These are phyloP conservation scores for Hypoxylon crocopeplum DNA, from an alignment of 495 filamentous ascomycete genomes.

Conservation along the genomic window DNA sequence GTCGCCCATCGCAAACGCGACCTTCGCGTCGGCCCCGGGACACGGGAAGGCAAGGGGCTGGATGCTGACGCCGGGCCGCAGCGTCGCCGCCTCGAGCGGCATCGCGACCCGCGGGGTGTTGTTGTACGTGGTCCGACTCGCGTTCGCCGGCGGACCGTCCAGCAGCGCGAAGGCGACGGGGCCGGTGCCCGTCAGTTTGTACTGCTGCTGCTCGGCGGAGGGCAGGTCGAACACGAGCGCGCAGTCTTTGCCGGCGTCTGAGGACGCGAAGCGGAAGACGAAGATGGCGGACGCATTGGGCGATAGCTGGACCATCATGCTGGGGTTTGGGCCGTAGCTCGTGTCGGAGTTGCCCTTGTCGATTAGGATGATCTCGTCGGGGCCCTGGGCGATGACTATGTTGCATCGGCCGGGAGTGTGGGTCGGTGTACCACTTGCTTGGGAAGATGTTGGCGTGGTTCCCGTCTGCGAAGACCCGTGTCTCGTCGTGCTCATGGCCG, in stretches of 20 bases:
- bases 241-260: conserved; percentile 65
- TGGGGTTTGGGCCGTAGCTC: conserved; percentile 44
- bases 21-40: conserved; percentile 19
- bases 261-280: conserved; percentile 70
- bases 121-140: conserved; percentile 56
- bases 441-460: neutral
- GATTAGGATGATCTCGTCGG: conserved; percentile 62
- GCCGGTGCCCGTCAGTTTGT: conserved; percentile 63
- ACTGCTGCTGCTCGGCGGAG: conserved; percentile 59
- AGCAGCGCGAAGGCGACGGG: conserved; percentile 61
- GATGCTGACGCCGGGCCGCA: conserved; percentile 17
- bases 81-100: conserved; percentile 8
- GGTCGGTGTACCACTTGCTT: neutral
- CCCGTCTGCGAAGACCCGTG: neutral
- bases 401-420: conserved; percentile 6
- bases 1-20: conserved; percentile 17
- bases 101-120: conserved; percentile 54
- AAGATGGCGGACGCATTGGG: conserved; percentile 66
- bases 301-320: conserved; percentile 64
- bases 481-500: neutral
- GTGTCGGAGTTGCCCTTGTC: conserved; percentile 58
- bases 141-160: conserved; percentile 24
- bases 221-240: conserved; percentile 68
- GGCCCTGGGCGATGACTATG: conserved; percentile 17
- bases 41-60: conserved; percentile 26